These are phyloP conservation scores for Aspergillus intermedius DNA, from an alignment of 2,329 filamentous ascomycete genomes.

Conservation along the genomic window DNA sequence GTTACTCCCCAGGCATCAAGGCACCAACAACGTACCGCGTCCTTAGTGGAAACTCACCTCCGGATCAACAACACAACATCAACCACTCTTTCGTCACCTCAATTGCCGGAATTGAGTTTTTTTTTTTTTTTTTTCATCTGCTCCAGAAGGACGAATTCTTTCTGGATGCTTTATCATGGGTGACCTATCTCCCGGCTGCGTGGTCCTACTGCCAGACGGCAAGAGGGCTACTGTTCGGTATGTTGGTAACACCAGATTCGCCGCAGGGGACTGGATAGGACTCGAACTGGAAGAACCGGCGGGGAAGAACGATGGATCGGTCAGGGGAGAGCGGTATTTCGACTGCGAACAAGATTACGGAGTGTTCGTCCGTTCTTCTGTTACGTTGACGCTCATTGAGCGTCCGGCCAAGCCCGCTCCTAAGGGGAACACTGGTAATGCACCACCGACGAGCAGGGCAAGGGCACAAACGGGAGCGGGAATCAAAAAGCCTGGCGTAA, in stretches of 20 bases:
- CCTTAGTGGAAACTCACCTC: background rate
- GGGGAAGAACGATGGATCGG: slow-evolving; percentile 91
- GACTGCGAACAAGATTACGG: slow-evolving; percentile 63
- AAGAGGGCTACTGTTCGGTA: slow-evolving; percentile 73
- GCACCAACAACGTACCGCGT: background rate
- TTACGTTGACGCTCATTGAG: slow-evolving; percentile 51
- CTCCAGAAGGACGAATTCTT: slow-evolving; percentile 1
- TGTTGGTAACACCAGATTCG: slow-evolving; percentile 71
- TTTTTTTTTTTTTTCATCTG: background rate
- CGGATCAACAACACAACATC: slow-evolving; percentile 11
- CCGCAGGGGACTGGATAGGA: slow-evolving; percentile 78
- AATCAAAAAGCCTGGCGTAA: slow-evolving; percentile 36
- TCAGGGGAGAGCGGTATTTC: slow-evolving; percentile 83
- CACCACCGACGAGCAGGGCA: slow-evolving; percentile 22
- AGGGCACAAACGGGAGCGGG: slow-evolving; percentile 38
- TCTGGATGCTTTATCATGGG: slow-evolving; percentile 21
- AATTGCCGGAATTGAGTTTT: background rate
- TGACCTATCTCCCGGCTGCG: slow-evolving; percentile 55
- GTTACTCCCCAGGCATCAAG: background rate
- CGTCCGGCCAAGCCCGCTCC: slow-evolving; percentile 31
- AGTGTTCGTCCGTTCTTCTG: slow-evolving; percentile 79
- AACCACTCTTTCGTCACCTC: slow-evolving; percentile 1
- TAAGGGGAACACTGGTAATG: slow-evolving; percentile 22
- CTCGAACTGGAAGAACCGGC: slow-evolving; percentile 74
- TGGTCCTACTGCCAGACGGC: slow-evolving; percentile 71